These are phyloP conservation scores for Baeospora myosura DNA, from an alignment of 1,284 basidiomycete genomes.

Conservation along the genomic window DNA sequence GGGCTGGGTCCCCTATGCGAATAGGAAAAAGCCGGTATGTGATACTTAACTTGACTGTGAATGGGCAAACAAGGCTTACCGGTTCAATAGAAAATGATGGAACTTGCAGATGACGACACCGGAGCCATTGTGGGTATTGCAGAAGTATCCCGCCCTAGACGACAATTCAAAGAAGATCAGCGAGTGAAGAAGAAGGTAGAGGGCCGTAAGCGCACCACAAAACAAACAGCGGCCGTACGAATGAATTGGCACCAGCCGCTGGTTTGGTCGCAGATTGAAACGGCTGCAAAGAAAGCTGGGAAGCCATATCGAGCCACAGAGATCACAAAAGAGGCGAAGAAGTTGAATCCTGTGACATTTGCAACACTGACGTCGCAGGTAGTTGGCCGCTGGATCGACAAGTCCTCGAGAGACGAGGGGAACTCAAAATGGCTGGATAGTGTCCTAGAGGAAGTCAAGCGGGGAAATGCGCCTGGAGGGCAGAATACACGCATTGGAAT, in stretches of 20 bases:
- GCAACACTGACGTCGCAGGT: constrained; percentile 8
- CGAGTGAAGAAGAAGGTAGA: not conserved
- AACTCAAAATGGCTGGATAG: not conserved
- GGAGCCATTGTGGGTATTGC: no score
- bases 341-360: constrained; percentile 8
- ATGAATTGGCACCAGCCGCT: constrained; percentile 1
- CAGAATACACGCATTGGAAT: constrained; percentile 13
- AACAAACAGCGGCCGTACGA: not conserved
- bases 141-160: not conserved
- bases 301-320: constrained; percentile 7
- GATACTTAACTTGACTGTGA: no score
- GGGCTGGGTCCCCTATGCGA: no score
- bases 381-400: constrained; percentile 15
- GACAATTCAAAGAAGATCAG: not conserved
- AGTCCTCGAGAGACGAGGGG: not conserved
- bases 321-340: constrained; percentile 11
- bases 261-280: constrained; percentile 14
- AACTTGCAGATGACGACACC: no score
- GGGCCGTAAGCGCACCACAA: not conserved
- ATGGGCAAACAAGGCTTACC: no score
- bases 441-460: constrained; percentile 5
- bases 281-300: constrained; percentile 11
- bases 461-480: constrained; percentile 10
- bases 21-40: no score
- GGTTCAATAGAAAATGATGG: no score